Base-by-base conservation (phyloP, 1,139 yeast species). In the Hansenula sp. region DNA sequence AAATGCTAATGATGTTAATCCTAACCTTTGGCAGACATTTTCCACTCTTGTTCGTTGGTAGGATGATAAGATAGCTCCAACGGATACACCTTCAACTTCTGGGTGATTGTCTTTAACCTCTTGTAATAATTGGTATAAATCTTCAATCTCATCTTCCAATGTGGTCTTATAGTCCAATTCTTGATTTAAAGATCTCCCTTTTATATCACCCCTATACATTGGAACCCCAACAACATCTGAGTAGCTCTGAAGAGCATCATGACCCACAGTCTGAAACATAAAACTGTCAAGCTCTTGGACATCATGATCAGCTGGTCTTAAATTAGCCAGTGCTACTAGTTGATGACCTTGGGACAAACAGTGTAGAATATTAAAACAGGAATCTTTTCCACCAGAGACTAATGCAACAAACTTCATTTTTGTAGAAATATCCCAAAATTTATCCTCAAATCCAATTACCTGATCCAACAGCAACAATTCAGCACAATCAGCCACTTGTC, bases 181-280 rank as follows among this genome's bases (percentile, higher is more conserved):
- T 44, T 81, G 84, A 53, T 86, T 82, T 37, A 77, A 68, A 0
- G 95, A 81, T 0, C 67, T 60, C 0, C 96, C 93, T 0, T 52
- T 53, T 40, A 91, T 88, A 15, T 73, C 70, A n/a, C 76, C 79
- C 42, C 96, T 67, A 57, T 83, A 89, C 57, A 93, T 66, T 0
- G 99, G 98, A 1, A 87, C 80, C 6, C 79, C 90, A 38, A 87
- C 67, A 55, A 96, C 87, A 48, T 83, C 72, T 2, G 77, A 70
- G 57, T 90, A 89, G 45, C 70, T 65, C 0, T 77, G 74, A 5
- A 93, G 73, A 4, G 88, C 79, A 53, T 85, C 89, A 62, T 86
- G 94, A 0, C 99, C 99, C n/a, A 93, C 99, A 0, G 99, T 93
- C 64, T 93, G 99, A 64, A 88, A 93, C 99, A 93, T 93, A 62